Evolutionary conservation across 176 grass and related monocot genomes (phyloP).

Genomic region (Thalia dealbata): DNA sequence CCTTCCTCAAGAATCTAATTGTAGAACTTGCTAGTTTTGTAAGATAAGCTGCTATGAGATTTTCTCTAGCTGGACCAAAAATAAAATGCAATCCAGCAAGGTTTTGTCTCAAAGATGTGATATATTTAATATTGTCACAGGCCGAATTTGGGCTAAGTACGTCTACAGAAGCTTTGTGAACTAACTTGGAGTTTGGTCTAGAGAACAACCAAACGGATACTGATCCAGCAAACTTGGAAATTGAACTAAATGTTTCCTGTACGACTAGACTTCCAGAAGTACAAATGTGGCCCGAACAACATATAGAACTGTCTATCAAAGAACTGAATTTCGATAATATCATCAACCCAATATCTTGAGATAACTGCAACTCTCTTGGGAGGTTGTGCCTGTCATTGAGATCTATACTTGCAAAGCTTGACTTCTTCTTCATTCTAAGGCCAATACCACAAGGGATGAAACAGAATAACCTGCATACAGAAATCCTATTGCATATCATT

Average conservation of each 20-base stretch:
- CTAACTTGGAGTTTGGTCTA: slow-evolving; percentile 39
- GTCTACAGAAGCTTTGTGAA: slow-evolving; percentile 29
- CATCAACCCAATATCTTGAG: slow-evolving; percentile 42
- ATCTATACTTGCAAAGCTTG: slow-evolving; percentile 41
- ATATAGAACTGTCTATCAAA: slow-evolving; percentile 44
- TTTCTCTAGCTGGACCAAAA: slow-evolving; percentile 34
- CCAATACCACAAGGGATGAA: background rate
- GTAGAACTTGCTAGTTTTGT: slow-evolving; percentile 45
- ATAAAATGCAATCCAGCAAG: slow-evolving; percentile 42
- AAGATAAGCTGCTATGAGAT: slow-evolving; percentile 41
- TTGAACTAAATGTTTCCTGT: slow-evolving; percentile 42
- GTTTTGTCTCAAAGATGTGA: slow-evolving; percentile 40
- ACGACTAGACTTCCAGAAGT: slow-evolving; percentile 42
- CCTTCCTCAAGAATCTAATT: slow-evolving; percentile 42
- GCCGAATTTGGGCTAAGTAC: slow-evolving; percentile 34
- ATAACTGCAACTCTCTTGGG: slow-evolving; percentile 43
- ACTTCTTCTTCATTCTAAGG: slow-evolving; percentile 44
- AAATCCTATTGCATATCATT: background rate
- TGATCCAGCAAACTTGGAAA: slow-evolving; percentile 69
- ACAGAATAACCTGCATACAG: background rate
- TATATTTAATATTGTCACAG: slow-evolving; percentile 31
- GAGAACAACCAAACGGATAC: slow-evolving; percentile 55
- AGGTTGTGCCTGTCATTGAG: slow-evolving; percentile 42
- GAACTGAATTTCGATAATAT: slow-evolving; percentile 48
- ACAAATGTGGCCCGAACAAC: slow-evolving; percentile 42